These are phyloP conservation scores for Colletotrichum sublineola DNA, from an alignment of 2,329 filamentous ascomycete species.

Conservation along the genomic window DNA sequence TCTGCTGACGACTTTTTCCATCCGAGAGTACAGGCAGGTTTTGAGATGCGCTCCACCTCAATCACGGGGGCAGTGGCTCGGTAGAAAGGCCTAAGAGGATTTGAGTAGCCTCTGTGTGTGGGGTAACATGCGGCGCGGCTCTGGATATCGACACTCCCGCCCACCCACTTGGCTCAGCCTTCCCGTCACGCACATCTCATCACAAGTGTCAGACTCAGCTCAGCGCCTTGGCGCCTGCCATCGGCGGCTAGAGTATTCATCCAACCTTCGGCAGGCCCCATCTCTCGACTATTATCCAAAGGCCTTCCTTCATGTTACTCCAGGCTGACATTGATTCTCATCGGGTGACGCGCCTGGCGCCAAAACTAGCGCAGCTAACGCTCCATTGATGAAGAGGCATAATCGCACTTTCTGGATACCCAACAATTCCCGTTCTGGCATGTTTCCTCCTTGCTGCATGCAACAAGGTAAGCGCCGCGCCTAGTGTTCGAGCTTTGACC, in stretches of 20 bases:
- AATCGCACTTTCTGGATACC: not conserved
- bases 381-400: not conserved
- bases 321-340: slow-evolving; percentile 1
- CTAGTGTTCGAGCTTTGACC: slow-evolving; percentile 22
- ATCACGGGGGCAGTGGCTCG: slow-evolving; percentile 32
- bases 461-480: slow-evolving; percentile 8
- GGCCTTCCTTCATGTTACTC: not conserved
- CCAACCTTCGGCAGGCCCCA: slow-evolving; percentile 3
- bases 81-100: slow-evolving; percentile 5
- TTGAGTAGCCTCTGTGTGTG: slow-evolving; percentile 33
- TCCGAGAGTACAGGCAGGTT: slow-evolving; percentile 18
- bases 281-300: slow-evolving; percentile 4
- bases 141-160: slow-evolving; percentile 42
- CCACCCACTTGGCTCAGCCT: slow-evolving; percentile 32
- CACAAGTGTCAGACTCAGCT: slow-evolving; percentile 40
- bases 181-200: slow-evolving; percentile 40
- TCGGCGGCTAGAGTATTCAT: slow-evolving; percentile 28
- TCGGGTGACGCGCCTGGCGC: slow-evolving; percentile 30
- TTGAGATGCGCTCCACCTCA: slow-evolving; percentile 29
- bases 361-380: slow-evolving; percentile 37
- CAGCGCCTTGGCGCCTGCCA: slow-evolving; percentile 34
- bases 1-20: not conserved
- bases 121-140: slow-evolving; percentile 42
- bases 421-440: not conserved
- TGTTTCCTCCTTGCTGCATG: not conserved